phyloP scores from a whole-genome alignment of 208 protist species.

The Acanthamoeba triangularis region DNA sequence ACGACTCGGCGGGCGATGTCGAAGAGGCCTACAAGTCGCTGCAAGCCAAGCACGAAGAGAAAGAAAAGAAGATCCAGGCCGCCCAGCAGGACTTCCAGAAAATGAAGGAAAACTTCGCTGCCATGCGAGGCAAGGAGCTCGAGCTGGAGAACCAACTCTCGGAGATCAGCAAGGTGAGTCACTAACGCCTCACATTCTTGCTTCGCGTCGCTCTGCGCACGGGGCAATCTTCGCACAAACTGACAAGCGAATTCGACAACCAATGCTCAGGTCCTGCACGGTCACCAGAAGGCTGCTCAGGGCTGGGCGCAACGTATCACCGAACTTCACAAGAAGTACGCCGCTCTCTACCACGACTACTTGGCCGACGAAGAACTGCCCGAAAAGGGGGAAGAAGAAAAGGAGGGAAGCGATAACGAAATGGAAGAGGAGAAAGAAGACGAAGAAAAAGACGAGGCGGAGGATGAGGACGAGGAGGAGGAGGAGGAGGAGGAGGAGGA shows the following conservation, averaged over 20 bases:
- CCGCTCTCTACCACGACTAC: slow-evolving; percentile 92
- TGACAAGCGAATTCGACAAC: background rate
- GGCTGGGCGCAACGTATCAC: slow-evolving; percentile 75
- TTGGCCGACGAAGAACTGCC: slow-evolving; percentile 91
- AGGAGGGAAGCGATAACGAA: background rate
- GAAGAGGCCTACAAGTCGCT: slow-evolving; percentile 85
- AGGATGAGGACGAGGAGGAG: slow-evolving; percentile 89
- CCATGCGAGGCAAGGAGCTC: slow-evolving; percentile 68
- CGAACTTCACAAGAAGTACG: slow-evolving; percentile 92
- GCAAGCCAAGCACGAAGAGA: slow-evolving; percentile 77
- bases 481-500: slow-evolving; percentile 80
- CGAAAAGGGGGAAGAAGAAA: background rate
- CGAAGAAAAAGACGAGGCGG: slow-evolving; percentile 93
- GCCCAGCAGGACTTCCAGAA: slow-evolving; percentile 74
- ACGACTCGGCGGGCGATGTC: slow-evolving; percentile 82
- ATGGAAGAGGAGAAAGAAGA: slow-evolving; percentile 13
- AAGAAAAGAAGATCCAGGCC: slow-evolving; percentile 83
- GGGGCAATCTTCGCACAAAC: background rate
- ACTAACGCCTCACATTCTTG: too few species aligned
- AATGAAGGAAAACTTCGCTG: slow-evolving; percentile 74
- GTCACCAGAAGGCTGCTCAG: slow-evolving; percentile 42
- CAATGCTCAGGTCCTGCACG: slow-evolving; percentile 15
- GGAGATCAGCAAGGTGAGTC: slow-evolving; percentile 83
- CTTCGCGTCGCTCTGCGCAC: too few species aligned
- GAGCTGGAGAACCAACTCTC: slow-evolving; percentile 88